These are phyloP conservation scores for Cercospora beticola DNA, from an alignment of 2,329 filamentous ascomycete genomes.

Conservation along the genomic window DNA sequence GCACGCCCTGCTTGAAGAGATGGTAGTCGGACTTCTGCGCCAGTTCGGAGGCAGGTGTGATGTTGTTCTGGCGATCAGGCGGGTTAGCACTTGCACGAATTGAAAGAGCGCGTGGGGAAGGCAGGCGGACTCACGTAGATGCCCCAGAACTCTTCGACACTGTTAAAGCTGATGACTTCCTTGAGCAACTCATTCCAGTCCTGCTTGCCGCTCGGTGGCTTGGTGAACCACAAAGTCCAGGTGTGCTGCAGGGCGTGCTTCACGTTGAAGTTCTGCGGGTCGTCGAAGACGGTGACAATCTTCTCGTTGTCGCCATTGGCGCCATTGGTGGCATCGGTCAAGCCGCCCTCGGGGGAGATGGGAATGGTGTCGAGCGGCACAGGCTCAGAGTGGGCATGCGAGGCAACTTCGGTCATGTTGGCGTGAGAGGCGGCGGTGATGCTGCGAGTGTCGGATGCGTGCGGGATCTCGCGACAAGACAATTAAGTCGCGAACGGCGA, in stretches of 20 bases:
- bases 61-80: constrained; percentile 75
- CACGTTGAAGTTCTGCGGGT: constrained; percentile 98
- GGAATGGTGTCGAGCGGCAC: constrained; percentile 58
- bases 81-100: constrained; percentile 18
- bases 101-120: constrained; percentile 2
- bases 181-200: constrained; percentile 99
- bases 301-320: constrained; percentile 53
- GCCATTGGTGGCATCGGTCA: constrained; percentile 49
- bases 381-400: constrained; percentile 36
- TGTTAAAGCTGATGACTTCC: constrained; percentile 98
- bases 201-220: constrained; percentile 90
- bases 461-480: background rate
- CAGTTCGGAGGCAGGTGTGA: constrained; percentile 90
- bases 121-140: constrained; percentile 74
- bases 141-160: constrained; percentile 99
- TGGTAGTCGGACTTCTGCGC: constrained; percentile 99
- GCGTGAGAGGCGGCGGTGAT: constrained; percentile 5
- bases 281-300: constrained; percentile 91
- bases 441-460: constrained; percentile 8
- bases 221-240: constrained; percentile 99
- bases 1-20: constrained; percentile 95
- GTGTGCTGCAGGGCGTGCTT: constrained; percentile 97
- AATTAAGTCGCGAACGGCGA: background rate
- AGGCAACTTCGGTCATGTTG: constrained; percentile 40
- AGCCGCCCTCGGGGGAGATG: constrained; percentile 52